A percentile compares a stretch with the other conserved stretches of the same genome.
Evolutionary conservation across 805 yeast species (phyloP).

Genomic region (Wickerhamiella kazuoi): DNA sequence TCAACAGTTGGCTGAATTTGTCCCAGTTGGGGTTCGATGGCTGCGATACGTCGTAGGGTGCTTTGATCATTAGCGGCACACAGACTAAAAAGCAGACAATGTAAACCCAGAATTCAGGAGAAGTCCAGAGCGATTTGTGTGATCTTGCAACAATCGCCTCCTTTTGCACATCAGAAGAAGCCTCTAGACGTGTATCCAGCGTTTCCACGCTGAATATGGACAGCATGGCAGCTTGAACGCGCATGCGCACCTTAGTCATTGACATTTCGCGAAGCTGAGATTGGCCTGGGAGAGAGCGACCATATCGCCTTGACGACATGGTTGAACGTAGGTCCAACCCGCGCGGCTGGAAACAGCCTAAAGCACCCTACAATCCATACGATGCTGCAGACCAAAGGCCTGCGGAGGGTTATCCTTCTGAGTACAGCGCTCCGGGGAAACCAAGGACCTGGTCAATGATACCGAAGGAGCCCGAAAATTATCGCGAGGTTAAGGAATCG

Average conservation of each 20-base stretch:
- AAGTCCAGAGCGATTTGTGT: constrained; percentile 45
- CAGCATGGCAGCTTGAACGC: not conserved
- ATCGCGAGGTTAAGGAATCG: constrained; percentile 49
- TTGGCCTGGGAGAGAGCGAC: no score
- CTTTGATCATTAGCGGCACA: constrained; percentile 67
- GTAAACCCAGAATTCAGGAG: constrained; percentile 60
- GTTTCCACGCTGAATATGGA: constrained; percentile 24
- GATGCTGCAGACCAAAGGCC: constrained; percentile 65
- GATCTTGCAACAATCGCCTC: constrained; percentile 16
- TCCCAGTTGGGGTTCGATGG: constrained; percentile 50
- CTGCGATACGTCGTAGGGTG: constrained; percentile 49
- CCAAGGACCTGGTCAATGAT: constrained; percentile 36
- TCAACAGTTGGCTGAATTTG: constrained; percentile 39
- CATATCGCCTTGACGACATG: no score
- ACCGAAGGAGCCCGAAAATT: constrained; percentile 53
- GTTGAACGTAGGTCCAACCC: constrained; percentile 53
- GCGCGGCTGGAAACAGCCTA: constrained; percentile 63
- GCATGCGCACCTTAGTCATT: no score
- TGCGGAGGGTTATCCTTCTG: constrained; percentile 73
- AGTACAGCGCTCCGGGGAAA: constrained; percentile 48
- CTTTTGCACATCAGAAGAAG: constrained; percentile 20
- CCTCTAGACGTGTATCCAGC: constrained; percentile 27
- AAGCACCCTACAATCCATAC: constrained; percentile 72
- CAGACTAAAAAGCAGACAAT: constrained; percentile 41
- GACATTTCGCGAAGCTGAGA: no score